phyloP scores from a whole-genome alignment of 1,284 basidiomycete species.

The Malassezia equina region DNA sequence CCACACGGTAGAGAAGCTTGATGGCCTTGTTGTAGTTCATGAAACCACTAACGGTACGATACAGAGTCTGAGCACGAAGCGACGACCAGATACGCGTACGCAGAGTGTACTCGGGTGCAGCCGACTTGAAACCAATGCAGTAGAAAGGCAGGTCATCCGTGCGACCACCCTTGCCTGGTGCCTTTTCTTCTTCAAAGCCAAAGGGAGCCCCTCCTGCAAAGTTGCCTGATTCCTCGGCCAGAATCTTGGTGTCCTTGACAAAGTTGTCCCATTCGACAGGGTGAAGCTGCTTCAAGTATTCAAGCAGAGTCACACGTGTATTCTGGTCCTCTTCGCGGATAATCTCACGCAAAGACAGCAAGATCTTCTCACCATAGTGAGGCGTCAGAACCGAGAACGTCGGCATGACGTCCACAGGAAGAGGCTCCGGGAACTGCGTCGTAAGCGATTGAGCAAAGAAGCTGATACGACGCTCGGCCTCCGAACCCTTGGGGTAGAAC shows the following conservation, averaged over 20 bases:
- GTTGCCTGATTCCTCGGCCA: constrained; percentile 86
- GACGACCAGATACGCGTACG: constrained; percentile 99
- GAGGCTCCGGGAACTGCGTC: constrained; percentile 42
- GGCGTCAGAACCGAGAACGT: constrained; percentile 48
- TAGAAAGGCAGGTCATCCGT: constrained; percentile 94
- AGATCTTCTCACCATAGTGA: constrained; percentile 48
- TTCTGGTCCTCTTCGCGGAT: constrained; percentile 49
- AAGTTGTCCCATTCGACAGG: constrained; percentile 99
- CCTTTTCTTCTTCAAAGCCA: constrained; percentile 54
- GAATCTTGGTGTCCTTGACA: constrained; percentile 97
- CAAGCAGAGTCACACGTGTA: constrained; percentile 46
- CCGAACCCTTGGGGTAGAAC: constrained; percentile 48
- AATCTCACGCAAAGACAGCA: constrained; percentile 47
- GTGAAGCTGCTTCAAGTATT: constrained; percentile 87
- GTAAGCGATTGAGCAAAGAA: constrained; percentile 48
- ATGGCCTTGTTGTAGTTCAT: constrained; percentile 99
- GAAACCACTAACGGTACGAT: constrained; percentile 97
- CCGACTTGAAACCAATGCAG: constrained; percentile 98
- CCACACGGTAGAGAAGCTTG: constrained; percentile 97
- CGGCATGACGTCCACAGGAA: constrained; percentile 47
- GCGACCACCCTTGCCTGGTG: constrained; percentile 38
- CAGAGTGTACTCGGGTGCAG: constrained; percentile 92
- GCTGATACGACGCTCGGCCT: constrained; percentile 48
- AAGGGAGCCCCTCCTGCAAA: constrained; percentile 68
- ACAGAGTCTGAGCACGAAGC: constrained; percentile 91